A percentile compares a stretch with the other conserved stretches of the same genome.
These are phyloP conservation scores for Sporothrix humicola DNA, from an alignment of 2,329 filamentous ascomycete species.

Conservation along the genomic window DNA sequence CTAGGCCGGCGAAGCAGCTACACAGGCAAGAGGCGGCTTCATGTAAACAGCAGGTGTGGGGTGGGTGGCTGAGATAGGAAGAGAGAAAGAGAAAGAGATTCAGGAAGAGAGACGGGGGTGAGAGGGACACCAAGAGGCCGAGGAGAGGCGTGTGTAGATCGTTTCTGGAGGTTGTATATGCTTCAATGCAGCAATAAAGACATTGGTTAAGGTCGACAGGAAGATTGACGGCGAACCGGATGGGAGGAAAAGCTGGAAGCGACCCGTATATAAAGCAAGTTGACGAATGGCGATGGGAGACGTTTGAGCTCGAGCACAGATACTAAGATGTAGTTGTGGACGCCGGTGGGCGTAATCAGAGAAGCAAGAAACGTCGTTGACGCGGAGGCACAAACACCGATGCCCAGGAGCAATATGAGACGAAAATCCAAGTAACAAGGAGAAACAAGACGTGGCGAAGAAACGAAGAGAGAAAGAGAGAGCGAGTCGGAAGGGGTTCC, in stretches of 20 bases:
- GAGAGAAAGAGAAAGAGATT: neutral
- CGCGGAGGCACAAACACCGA: constrained; percentile 17
- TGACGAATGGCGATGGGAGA: constrained; percentile 13
- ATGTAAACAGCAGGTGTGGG: constrained; percentile 38
- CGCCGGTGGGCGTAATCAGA: neutral
- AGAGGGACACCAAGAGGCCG: neutral
- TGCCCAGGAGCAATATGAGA: constrained; percentile 22
- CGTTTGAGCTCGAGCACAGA: neutral
- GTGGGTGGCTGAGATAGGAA: neutral
- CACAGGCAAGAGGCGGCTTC: constrained; percentile 40
- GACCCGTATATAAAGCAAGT: constrained; percentile 19
- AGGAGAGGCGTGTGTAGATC: constrained; percentile 27
- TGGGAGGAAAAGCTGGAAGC: constrained; percentile 23
- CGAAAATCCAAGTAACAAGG: constrained; percentile 25
- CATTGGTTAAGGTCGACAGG: neutral
- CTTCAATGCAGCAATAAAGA: constrained; percentile 33
- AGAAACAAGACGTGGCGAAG: neutral
- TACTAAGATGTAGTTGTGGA: neutral
- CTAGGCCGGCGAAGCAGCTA: constrained; percentile 31
- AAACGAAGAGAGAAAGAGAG: neutral
- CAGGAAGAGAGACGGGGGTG: neutral
- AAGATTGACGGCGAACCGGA: constrained; percentile 23
- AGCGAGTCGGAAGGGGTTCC: neutral
- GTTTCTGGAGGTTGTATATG: constrained; percentile 30
- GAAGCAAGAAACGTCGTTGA: constrained; percentile 2